phyloP scores from a whole-genome alignment of 1,284 basidiomycete genomes.

The Marasmius sp. region DNA sequence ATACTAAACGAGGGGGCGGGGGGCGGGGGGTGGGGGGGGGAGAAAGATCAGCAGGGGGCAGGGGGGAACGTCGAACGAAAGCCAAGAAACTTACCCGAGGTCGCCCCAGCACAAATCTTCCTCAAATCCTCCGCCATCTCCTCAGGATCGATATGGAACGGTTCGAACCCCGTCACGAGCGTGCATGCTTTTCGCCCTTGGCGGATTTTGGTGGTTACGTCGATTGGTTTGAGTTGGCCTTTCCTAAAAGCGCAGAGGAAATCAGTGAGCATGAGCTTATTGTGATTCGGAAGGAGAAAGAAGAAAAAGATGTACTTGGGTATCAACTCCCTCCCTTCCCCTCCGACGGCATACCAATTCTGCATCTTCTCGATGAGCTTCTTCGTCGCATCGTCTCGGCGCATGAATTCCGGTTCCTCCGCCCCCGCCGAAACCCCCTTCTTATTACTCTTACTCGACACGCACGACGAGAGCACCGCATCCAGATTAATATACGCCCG shows the following conservation, averaged over 20 bases:
- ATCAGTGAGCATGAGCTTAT: too few species aligned
- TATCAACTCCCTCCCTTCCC: conserved; percentile 49
- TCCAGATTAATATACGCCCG: conserved; percentile 74
- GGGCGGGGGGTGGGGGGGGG: too few species aligned
- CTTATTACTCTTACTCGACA: conserved; percentile 32
- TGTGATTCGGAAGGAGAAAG: too few species aligned
- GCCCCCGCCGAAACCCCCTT: conserved; percentile 21
- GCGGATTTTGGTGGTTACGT: conserved; percentile 66
- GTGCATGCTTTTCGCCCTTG: conserved; percentile 80
- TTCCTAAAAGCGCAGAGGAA: too few species aligned
- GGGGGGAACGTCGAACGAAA: conserved; percentile 2
- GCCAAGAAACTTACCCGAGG: conserved; percentile 50
- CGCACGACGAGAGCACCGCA: conserved; percentile 44
- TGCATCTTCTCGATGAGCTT: conserved; percentile 67
- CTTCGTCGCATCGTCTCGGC: conserved; percentile 66
- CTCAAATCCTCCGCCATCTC: conserved; percentile 79
- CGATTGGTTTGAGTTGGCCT: conserved; percentile 69
- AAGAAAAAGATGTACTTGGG: conserved; percentile 46
- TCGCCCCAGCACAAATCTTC: conserved; percentile 74
- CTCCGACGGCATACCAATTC: conserved; percentile 62
- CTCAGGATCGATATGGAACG: conserved; percentile 65
- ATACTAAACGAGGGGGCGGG: conserved; percentile 50
- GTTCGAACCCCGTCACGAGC: conserved; percentile 75
- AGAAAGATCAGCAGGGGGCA: not conserved
- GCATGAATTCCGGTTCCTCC: conserved; percentile 52